Evolutionary conservation across 306 rosid species (phyloP).

Genomic region (Aeschynomene evenia): DNA sequence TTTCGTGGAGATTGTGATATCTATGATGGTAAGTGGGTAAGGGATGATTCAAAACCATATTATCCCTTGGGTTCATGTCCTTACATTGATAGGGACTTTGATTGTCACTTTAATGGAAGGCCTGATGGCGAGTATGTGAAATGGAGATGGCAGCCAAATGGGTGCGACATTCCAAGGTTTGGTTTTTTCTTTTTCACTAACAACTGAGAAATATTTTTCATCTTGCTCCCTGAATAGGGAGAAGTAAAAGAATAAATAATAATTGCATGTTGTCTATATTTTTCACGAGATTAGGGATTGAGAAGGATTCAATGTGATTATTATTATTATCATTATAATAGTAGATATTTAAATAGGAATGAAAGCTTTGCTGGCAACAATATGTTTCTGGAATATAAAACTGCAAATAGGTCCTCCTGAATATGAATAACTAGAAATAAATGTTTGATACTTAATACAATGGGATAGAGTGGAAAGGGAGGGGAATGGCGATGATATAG

Average conservation of each 20-base stretch:
- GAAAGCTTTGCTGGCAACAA: conserved; percentile 7
- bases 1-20: conserved; percentile 57
- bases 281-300: background rate
- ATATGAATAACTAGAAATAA: background rate
- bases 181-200: background rate
- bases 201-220: background rate
- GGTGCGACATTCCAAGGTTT: conserved; percentile 85
- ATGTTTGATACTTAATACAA: background rate
- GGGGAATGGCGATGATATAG: background rate
- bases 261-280: conserved; percentile 1
- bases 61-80: conserved; percentile 89
- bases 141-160: conserved; percentile 95
- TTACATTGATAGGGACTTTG: conserved; percentile 64
- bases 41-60: conserved; percentile 83
- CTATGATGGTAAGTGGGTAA: conserved; percentile 79
- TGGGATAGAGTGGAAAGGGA: background rate
- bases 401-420: background rate
- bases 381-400: conserved; percentile 4
- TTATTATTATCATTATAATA: background rate
- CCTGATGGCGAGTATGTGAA: conserved; percentile 68
- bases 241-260: background rate
- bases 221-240: background rate
- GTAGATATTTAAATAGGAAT: background rate
- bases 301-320: background rate
- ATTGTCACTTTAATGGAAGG: conserved; percentile 80